Evolutionary conservation across 1,284 basidiomycete genomes (phyloP).

Genomic region (Cutaneotrichosporon cyanovorans): DNA sequence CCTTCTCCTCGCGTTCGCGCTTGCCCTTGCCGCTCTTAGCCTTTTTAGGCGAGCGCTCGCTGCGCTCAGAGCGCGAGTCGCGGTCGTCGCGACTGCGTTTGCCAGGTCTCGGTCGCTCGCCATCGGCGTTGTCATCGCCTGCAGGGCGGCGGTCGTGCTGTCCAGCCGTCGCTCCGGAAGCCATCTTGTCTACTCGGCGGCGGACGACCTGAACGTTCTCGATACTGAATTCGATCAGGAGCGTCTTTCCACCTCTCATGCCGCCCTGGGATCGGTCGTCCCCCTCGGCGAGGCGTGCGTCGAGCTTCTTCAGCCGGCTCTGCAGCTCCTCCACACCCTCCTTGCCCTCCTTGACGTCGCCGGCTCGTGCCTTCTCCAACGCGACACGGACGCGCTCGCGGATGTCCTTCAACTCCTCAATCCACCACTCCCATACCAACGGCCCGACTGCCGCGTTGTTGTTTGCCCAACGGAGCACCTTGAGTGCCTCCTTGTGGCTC

Average conservation of each 20-base stretch:
- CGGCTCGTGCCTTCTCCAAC: constrained; percentile 18
- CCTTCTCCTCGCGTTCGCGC: constrained; percentile 1
- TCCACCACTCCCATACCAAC: constrained; percentile 74
- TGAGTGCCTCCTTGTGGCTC: constrained; percentile 78
- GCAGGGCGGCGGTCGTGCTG: constrained; percentile 10
- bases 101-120: background rate
- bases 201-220: constrained; percentile 68
- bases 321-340: constrained; percentile 38
- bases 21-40: constrained; percentile 4
- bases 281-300: constrained; percentile 34
- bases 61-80: constrained; percentile 9
- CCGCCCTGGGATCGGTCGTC: constrained; percentile 31
- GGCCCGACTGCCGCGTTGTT: constrained; percentile 63
- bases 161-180: constrained; percentile 13
- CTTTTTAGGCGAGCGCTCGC: background rate
- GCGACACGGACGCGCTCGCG: constrained; percentile 54
- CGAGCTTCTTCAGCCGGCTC: constrained; percentile 47
- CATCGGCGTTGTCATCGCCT: background rate
- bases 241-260: constrained; percentile 53
- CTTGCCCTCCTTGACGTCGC: constrained; percentile 8
- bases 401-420: constrained; percentile 65
- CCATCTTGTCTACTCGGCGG: constrained; percentile 42
- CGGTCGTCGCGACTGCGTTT: constrained; percentile 27
- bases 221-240: constrained; percentile 87
- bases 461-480: constrained; percentile 88